Evolutionary conservation across 768 basidiomycete genomes (phyloP), one percentile per base, ranked within the genome.

Genomic region (Naganishia vishniacii): DNA sequence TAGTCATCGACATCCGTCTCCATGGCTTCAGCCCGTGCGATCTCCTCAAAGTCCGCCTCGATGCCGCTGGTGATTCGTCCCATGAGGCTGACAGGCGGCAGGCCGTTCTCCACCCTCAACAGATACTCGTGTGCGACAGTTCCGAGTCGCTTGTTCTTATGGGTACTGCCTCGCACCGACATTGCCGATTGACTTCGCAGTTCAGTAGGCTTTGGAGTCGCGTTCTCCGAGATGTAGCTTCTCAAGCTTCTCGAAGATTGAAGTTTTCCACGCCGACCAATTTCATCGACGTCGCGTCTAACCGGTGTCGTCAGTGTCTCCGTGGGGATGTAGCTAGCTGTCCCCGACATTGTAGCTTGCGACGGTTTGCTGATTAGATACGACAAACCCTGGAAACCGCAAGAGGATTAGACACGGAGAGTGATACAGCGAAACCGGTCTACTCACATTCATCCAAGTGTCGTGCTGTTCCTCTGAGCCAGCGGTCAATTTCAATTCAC

Each of bases 401-500:
- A 44, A 51, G 37, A 25, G 61, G 13, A 15, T 26, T 41, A 13
- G n/a, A 8, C 23, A 45, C 20, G 20, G 20, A 34, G 41, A 56
- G 37, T 15, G 40, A 42, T 59, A 25, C 6, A 31, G 20, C 13
- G 4, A 9, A 13, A 18, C n/a, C n/a, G n/a, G n/a, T n/a, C 15
- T 5, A 80, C 85, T 65, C 76, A 92, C 91, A 77, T 86, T 88
- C 59, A 91, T 80, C 95, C 95, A 99, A 66, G 97, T 91, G 70
- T 98, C 93, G 73, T 99, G 95, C 60, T 93, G 83, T 69, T 98
- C 95, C 74, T 89, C 89, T 8, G 87, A 93, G 1, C 88, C 87
- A 6, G 92, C 92, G n/a, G 95, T 98, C 72, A 99, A 87, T 80
- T 95, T 94, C 85, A 98, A 95, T 79, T 99, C 95, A 64, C 94